Evolutionary conservation across 2,329 filamentous ascomycete genomes (phyloP).

Genomic region (Ascochyta viciae-villosae): DNA sequence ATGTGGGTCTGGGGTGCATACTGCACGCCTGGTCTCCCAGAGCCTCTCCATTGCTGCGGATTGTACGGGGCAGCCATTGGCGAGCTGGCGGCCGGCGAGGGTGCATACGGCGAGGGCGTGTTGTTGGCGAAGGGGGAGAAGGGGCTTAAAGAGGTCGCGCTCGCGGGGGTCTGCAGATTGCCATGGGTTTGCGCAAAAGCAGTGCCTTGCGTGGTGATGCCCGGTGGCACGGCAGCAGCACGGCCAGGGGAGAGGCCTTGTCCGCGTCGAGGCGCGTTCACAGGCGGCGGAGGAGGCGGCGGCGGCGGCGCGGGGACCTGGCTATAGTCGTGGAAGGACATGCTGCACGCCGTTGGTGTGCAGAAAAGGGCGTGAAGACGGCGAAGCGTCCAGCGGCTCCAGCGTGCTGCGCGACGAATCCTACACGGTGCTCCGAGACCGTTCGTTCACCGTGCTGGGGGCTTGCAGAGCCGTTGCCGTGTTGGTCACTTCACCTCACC

Average conservation of each 20-base stretch:
- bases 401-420: constrained; percentile 28
- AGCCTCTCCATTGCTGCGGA: constrained; percentile 58
- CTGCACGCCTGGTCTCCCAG: constrained; percentile 47
- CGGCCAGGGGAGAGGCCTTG: constrained; percentile 15
- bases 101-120: constrained; percentile 43
- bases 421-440: constrained; percentile 20
- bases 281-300: constrained; percentile 37
- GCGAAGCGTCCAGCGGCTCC: constrained; percentile 45
- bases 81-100: constrained; percentile 40
- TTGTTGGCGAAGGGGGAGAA: constrained; percentile 46
- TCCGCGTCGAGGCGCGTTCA: constrained; percentile 34
- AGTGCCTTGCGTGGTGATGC: constrained; percentile 47
- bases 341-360: constrained; percentile 20
- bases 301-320: constrained; percentile 24
- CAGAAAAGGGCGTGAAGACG: constrained; percentile 28
- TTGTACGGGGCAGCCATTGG: constrained; percentile 56
- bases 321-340: constrained; percentile 33
- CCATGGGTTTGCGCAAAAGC: constrained; percentile 50
- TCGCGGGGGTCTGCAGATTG: constrained; percentile 46
- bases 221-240: constrained; percentile 48
- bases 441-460: constrained; percentile 12
- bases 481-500: constrained; percentile 28
- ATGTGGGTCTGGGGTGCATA: constrained; percentile 46
- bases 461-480: constrained; percentile 12
- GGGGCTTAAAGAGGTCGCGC: constrained; percentile 47